Percentiles rank a stretch among this genome's conserved stretches.
phyloP scores from a whole-genome alignment of 129 eudicot genomes.

The Tagetes erecta region DNA sequence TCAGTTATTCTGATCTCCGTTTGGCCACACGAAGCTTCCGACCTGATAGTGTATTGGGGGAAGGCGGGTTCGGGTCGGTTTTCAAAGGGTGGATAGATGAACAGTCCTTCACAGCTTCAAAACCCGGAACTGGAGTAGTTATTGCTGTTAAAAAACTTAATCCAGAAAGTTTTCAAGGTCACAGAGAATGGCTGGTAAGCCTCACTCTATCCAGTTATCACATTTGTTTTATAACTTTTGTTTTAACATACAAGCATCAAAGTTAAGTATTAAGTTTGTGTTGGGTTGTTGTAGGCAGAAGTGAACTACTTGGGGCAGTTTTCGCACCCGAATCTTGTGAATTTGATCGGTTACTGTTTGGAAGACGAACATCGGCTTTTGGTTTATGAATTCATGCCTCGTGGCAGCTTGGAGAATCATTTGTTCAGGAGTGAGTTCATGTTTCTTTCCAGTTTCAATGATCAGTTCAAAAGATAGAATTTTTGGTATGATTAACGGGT shows the following conservation, averaged over 20 bases:
- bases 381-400: conserved; percentile 1
- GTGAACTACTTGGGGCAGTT: conserved; percentile 9
- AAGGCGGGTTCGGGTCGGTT: neutral
- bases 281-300: neutral
- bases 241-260: neutral
- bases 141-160: conserved; percentile 71
- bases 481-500: neutral
- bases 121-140: conserved; percentile 64
- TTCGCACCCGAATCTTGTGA: neutral
- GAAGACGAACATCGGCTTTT: neutral
- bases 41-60: conserved; percentile 35
- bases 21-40: conserved; percentile 64
- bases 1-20: conserved; percentile 52
- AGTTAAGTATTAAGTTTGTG: neutral
- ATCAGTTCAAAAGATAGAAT: neutral
- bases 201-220: neutral
- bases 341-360: neutral
- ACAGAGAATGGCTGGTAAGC: conserved; percentile 73
- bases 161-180: conserved; percentile 66
- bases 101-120: conserved; percentile 40
- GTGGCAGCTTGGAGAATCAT: neutral
- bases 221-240: neutral
- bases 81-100: neutral
- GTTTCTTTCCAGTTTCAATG: neutral
- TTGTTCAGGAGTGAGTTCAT: neutral